Conservation (phyloP, 2,329 filamentous ascomycete genomes). For the Fusarium sp. region DNA sequence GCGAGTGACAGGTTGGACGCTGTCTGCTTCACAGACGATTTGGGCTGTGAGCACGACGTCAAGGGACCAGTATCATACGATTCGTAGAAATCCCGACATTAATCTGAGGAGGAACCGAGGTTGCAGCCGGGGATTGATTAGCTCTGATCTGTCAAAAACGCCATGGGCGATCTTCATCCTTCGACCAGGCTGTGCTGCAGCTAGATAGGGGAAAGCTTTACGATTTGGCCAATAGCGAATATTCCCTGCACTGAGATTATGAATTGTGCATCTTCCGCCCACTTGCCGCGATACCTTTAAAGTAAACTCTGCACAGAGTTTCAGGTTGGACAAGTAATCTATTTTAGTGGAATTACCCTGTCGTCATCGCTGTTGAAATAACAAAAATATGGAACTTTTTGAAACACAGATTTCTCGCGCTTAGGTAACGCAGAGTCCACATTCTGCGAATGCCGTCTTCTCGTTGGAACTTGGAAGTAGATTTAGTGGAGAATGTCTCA, state of each 20-base stretch:
- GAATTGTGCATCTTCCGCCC: background rate
- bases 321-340: background rate
- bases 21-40: conserved; percentile 42
- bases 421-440: background rate
- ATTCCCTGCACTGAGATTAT: background rate
- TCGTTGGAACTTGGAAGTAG: background rate
- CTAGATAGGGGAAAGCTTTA: background rate
- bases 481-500: background rate
- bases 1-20: conserved; percentile 47
- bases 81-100: background rate
- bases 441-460: background rate
- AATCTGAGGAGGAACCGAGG: background rate
- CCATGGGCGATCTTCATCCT: conserved; percentile 5
- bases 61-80: conserved; percentile 26
- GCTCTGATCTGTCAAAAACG: background rate
- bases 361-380: background rate
- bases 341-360: background rate
- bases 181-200: background rate
- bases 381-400: background rate
- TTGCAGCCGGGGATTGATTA: background rate
- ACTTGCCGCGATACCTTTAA: background rate
- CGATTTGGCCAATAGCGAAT: background rate
- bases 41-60: conserved; percentile 40
- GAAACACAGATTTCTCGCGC: background rate
- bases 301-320: background rate